phyloP scores from a whole-genome alignment of 139 green algal genomes.

The Chlamydomonas incerta region DNA sequence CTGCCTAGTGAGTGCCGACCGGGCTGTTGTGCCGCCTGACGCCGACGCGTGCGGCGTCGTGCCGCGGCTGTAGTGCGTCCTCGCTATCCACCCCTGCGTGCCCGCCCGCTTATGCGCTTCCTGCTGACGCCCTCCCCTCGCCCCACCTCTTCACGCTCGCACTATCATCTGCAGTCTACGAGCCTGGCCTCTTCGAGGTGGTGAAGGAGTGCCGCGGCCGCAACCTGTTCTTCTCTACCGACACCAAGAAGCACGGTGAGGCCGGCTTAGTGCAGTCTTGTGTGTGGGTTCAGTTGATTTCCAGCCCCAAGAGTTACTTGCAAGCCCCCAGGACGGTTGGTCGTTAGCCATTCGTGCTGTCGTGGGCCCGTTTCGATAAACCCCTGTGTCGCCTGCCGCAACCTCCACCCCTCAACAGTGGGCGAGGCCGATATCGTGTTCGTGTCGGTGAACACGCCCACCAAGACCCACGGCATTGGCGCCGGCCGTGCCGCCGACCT shows the following conservation, averaged over 20 bases:
- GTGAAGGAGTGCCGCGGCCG: conserved; percentile 81
- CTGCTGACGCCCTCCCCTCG: too few relatives aligned
- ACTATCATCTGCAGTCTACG: conserved; percentile 80
- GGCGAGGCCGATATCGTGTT: conserved; percentile 97
- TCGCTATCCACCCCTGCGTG: too few relatives aligned
- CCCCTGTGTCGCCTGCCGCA: too few relatives aligned
- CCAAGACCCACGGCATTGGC: conserved; percentile 96
- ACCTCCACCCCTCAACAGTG: conserved; percentile 51
- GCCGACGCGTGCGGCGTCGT: too few relatives aligned
- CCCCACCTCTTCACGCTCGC: background rate
- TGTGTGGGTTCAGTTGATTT: too few relatives aligned
- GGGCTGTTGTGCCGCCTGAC: background rate
- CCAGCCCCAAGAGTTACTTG: too few relatives aligned
- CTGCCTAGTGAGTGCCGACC: conserved; percentile 79
- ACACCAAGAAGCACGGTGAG: conserved; percentile 86
- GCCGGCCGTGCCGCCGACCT: conserved; percentile 97
- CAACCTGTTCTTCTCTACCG: conserved; percentile 98
- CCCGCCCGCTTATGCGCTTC: too few relatives aligned
- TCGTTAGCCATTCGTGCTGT: too few relatives aligned
- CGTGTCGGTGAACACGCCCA: conserved; percentile 99
- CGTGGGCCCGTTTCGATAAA: too few relatives aligned
- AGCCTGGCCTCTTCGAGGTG: conserved; percentile 96
- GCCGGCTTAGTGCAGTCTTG: too few relatives aligned
- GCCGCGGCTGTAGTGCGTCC: background rate
- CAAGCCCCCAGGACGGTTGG: too few relatives aligned